Evolutionary conservation across 495 filamentous ascomycete species (phyloP).

Genomic region (Penicillium alfredii): DNA sequence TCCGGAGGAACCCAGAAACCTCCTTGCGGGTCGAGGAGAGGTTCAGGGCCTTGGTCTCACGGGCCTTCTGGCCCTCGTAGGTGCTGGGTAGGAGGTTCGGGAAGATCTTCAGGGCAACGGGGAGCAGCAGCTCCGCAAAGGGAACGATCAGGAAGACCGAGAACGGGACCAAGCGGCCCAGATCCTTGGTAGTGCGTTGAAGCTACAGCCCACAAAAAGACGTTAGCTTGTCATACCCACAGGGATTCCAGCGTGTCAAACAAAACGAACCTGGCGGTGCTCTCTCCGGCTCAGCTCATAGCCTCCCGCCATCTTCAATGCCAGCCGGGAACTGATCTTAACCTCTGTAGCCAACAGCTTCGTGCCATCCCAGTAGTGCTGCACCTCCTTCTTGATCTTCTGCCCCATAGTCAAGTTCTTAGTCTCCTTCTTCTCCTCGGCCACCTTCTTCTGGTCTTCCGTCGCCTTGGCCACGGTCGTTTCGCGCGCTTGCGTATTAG

Average conservation of each 20-base stretch:
- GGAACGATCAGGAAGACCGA: slow-evolving; percentile 96
- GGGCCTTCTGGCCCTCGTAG: slow-evolving; percentile 85
- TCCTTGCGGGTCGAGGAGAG: slow-evolving; percentile 87
- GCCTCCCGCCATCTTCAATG: slow-evolving; percentile 93
- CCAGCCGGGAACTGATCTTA: slow-evolving; percentile 82
- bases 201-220: slow-evolving; percentile 47
- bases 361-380: slow-evolving; percentile 99
- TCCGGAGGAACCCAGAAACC: slow-evolving; percentile 83
- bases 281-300: slow-evolving; percentile 96
- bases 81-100: slow-evolving; percentile 96
- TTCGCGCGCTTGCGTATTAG: slow-evolving; percentile 40
- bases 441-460: slow-evolving; percentile 46
- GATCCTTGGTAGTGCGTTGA: slow-evolving; percentile 85
- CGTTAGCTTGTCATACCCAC: slow-evolving; percentile 11
- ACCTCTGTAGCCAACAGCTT: slow-evolving; percentile 92
- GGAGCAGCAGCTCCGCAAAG: slow-evolving; percentile 92
- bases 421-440: slow-evolving; percentile 68
- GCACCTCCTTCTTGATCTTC: slow-evolving; percentile 84
- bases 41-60: slow-evolving; percentile 77
- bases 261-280: slow-evolving; percentile 62
- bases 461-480: slow-evolving; percentile 38
- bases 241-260: background rate
- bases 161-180: slow-evolving; percentile 89
- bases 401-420: slow-evolving; percentile 84
- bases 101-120: slow-evolving; percentile 88